Evolutionary conservation across 129 eudicot genomes (phyloP), one percentile per base, ranked within the genome.

Genomic region (Logfia minima): DNA sequence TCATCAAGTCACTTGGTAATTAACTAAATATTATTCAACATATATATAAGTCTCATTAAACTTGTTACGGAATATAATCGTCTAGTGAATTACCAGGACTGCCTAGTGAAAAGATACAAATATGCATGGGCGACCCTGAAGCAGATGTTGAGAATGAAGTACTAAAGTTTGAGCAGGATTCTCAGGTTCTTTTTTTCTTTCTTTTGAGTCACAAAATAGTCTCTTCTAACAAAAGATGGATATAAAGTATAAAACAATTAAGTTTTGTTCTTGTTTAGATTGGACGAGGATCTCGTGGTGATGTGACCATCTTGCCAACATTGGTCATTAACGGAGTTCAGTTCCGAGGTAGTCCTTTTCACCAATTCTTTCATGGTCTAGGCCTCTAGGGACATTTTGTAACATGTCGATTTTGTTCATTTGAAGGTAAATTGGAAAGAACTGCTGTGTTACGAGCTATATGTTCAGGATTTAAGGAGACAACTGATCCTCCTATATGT

Each of bases 261-360:
- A 32, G 21, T 55, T 64, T 29, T 74, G 71, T 24, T 67, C 45
- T 67, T 59, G 65, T 74, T 55, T 66, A 94, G 98, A 85, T 95
- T 82, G 99, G 99, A 41, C 86, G 75, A 75, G 99, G 99, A 80
- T 79, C 97, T 23, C 97, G 97, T 66, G 92, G 99, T 67, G 99
- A 95, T 77, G 94, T 95, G 34, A 89, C 99, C 48, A 95, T 95
- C 87, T 86, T 95, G 80, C 99, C 99, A 51, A 95, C 99, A 41
- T 61, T 95, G 79, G 96, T 95, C 62, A 87, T 95, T 69, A 95
- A 95, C 53, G 66, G 89, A 29, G 87, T 89, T 19, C 99, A 95
- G 66, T 95, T 91, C 75, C 83, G 99, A 91, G 99, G 99, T 91
- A 81, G 71, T 66, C 43, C 83, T 70, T 63, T 70, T 77, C n/a